Conservation (phyloP, 1,284 basidiomycete genomes). For the Sporisorium graminicola region DNA sequence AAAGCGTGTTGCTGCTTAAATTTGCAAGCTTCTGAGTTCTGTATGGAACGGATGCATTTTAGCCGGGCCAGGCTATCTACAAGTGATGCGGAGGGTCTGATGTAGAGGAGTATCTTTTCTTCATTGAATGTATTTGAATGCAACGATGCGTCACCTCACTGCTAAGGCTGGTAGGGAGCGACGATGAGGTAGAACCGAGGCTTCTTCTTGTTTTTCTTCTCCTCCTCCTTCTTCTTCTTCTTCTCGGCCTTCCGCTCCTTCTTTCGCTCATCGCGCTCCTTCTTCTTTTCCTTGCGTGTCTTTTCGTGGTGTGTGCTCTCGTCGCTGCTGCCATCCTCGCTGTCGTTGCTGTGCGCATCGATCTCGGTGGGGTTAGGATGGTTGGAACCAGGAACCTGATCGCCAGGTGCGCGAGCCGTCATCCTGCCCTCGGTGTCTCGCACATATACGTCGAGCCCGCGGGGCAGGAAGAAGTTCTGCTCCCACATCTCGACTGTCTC, state of each 20-base stretch:
- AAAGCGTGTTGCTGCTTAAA: too few species aligned
- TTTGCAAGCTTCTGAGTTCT: too few species aligned
- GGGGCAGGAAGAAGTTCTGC: slow-evolving; percentile 24
- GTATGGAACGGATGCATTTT: too few species aligned
- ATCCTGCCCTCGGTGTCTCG: slow-evolving; percentile 13
- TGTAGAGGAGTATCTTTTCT: too few species aligned
- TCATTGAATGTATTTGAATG: not conserved
- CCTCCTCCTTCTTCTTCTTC: slow-evolving; percentile 12
- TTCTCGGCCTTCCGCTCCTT: slow-evolving; percentile 10
- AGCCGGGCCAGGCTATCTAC: not conserved
- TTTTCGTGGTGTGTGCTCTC: not conserved
- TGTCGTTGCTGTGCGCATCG: slow-evolving; percentile 1
- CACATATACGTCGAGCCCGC: slow-evolving; percentile 33
- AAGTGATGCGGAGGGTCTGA: too few species aligned
- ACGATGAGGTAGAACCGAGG: slow-evolving; percentile 13
- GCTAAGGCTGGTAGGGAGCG: slow-evolving; percentile 1
- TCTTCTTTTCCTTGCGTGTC: slow-evolving; percentile 6
- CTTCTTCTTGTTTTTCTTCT: slow-evolving; percentile 19
- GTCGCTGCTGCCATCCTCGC: slow-evolving; percentile 14
- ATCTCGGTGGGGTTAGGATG: not conserved
- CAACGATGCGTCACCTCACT: not conserved
- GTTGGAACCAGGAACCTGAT: not conserved
- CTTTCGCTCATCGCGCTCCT: slow-evolving; percentile 10
- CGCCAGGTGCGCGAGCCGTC: not conserved
- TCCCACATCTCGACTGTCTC: slow-evolving; percentile 28